phyloP scores from a whole-genome alignment of 768 basidiomycete species.

The Tulasnella sp. region DNA sequence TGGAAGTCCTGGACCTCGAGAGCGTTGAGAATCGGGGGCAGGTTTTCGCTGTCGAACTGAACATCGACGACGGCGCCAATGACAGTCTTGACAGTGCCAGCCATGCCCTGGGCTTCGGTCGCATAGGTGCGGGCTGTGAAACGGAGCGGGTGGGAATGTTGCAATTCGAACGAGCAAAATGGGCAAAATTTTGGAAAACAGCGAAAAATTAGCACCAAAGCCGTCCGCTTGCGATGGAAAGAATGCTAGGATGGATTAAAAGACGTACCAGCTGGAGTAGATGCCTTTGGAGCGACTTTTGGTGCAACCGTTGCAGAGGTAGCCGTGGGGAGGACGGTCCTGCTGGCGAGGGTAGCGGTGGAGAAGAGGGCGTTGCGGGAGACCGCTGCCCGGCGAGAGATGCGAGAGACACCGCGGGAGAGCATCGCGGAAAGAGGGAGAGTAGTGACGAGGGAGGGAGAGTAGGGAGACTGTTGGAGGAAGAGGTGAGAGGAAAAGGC shows the following conservation, averaged over 20 bases:
- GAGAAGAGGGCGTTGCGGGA: slow-evolving; percentile 79
- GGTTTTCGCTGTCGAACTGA: slow-evolving; percentile 90
- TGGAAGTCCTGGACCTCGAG: slow-evolving; percentile 94
- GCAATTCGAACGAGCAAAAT: background rate
- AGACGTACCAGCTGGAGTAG: slow-evolving; percentile 21
- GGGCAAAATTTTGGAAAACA: slow-evolving; percentile 18
- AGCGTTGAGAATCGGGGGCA: slow-evolving; percentile 97
- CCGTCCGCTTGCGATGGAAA: background rate
- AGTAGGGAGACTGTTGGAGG: slow-evolving; percentile 14
- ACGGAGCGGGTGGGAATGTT: slow-evolving; percentile 31
- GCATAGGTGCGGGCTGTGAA: slow-evolving; percentile 76
- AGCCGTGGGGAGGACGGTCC: slow-evolving; percentile 41
- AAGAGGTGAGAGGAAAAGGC: slow-evolving; percentile 20
- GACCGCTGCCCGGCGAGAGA: slow-evolving; percentile 78
- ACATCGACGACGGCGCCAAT: slow-evolving; percentile 99
- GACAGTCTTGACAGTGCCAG: slow-evolving; percentile 92
- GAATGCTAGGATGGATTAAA: background rate
- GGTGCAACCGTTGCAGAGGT: slow-evolving; percentile 31
- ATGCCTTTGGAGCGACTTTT: slow-evolving; percentile 26
- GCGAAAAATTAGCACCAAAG: background rate
- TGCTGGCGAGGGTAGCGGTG: slow-evolving; percentile 58
- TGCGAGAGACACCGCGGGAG: slow-evolving; percentile 79
- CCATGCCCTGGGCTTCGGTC: slow-evolving; percentile 70
- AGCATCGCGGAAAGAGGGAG: slow-evolving; percentile 49
- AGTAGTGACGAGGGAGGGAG: slow-evolving; percentile 8